Evolutionary conservation across 768 basidiomycete species (phyloP).

Genomic region (Mycena indigotica): DNA sequence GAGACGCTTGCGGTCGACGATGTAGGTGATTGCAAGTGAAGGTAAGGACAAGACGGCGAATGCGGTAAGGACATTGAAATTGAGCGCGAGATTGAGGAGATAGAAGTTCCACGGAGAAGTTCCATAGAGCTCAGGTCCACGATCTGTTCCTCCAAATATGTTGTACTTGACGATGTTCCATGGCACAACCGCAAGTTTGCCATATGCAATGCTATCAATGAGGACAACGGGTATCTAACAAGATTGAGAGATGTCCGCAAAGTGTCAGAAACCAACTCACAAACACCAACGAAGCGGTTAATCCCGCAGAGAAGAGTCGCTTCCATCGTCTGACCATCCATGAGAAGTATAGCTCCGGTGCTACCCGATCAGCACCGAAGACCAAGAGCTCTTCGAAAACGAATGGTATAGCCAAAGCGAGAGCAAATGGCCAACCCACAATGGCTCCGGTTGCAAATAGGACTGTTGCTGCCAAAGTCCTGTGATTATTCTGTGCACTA

Average conservation of each 20-base stretch:
- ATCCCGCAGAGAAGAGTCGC: slow-evolving; percentile 55
- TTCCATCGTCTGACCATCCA: slow-evolving; percentile 70
- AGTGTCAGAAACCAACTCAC: too few relatives aligned
- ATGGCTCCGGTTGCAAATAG: slow-evolving; percentile 81
- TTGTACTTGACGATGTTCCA: slow-evolving; percentile 97
- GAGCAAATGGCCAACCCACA: slow-evolving; percentile 96
- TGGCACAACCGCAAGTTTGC: slow-evolving; percentile 74
- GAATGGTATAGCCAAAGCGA: slow-evolving; percentile 85
- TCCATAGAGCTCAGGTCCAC: slow-evolving; percentile 93
- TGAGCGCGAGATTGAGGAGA: slow-evolving; percentile 83
- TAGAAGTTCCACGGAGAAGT: slow-evolving; percentile 89
- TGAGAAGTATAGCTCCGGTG: slow-evolving; percentile 39
- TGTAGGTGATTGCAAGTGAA: slow-evolving; percentile 70
- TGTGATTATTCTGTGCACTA: slow-evolving; percentile 49
- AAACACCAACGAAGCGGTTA: slow-evolving; percentile 60
- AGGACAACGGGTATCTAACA: slow-evolving; percentile 77
- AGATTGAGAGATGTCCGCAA: background rate
- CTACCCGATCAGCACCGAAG: slow-evolving; percentile 65
- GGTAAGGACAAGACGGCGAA: slow-evolving; percentile 84
- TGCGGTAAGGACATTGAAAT: slow-evolving; percentile 87
- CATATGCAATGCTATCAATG: slow-evolving; percentile 88
- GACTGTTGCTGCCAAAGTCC: slow-evolving; percentile 67
- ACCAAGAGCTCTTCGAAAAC: slow-evolving; percentile 88
- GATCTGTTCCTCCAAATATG: slow-evolving; percentile 75
- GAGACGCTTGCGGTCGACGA: slow-evolving; percentile 76